Evolutionary conservation across 345 rosid species (phyloP), one percentile per base, ranked within the genome.

Genomic region (Pseudoturritis turrita): DNA sequence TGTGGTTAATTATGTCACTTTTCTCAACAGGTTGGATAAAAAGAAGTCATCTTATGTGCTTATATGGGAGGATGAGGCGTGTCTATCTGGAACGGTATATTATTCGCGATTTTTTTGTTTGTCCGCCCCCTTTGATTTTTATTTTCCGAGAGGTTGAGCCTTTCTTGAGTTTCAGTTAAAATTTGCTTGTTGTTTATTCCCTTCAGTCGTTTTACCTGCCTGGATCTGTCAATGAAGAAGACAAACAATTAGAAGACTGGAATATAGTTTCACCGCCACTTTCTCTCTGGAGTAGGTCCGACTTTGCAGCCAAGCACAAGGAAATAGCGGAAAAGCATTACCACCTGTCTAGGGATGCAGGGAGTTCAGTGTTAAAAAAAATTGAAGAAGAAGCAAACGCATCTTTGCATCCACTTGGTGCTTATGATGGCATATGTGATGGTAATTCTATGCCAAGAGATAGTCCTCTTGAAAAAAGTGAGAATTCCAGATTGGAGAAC

Each of bases 141-240:
- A n/a, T 66, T 36, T 54, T 18, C 51, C 36, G 5, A 35, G 64
- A 41, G 28, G 31, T 22, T 35, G 59, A 43, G 65, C 49, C 43
- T 68, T 59, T 31, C 33, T 36, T 61, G 55, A 61, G 25, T 62
- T 68, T 53, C 17, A 6, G 23, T 62, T 44, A 46, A 39, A 23
- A 19, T 19, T 31, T 65, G 14, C 41, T 52, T 71, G 33, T 57
- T 71, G 40, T 73, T 50, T 85, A 81, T 28, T 45, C 57, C 35
- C 75, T 75, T 43, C 91, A 94, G 98, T 89, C 99, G 33, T 91
- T 89, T 78, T 94, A 91, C 82, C 83, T 91, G 71, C 97, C 99
- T 41, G 99, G 97, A 18, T 89, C 96, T 49, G 71, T 88, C 65
- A 85, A 81, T 82, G 81, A 55, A 23, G 81, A 81, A 65, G 91